Conservation (phyloP, 2,329 filamentous ascomycete species). For the Grosmannia penicillata region DNA sequence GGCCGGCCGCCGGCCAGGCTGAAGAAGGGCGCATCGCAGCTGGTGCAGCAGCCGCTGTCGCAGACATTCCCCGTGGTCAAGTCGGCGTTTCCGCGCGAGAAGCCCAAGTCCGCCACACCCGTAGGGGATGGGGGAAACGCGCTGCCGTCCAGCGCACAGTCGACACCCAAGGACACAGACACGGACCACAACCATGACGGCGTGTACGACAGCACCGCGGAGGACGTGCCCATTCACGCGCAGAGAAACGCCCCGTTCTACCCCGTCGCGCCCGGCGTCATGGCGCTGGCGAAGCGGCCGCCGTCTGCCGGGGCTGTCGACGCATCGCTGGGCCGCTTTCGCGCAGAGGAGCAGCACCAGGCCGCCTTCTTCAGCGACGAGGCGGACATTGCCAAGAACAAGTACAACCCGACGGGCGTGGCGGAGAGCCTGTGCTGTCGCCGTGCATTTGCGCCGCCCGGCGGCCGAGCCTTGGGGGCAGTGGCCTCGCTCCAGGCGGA, state of each 20-base stretch:
- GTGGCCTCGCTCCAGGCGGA: not conserved
- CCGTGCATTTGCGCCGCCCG: not conserved
- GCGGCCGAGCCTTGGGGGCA: too few relatives aligned
- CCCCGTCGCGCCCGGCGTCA: too few relatives aligned
- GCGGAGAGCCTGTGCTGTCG: not conserved
- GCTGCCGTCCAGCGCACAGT: not conserved
- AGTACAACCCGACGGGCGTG: not conserved
- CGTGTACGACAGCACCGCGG: not conserved
- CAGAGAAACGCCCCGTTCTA: too few relatives aligned
- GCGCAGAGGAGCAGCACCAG: conserved; percentile 61
- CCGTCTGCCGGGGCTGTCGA: not conserved
- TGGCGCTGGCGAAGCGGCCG: too few relatives aligned
- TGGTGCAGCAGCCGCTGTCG: conserved; percentile 4
- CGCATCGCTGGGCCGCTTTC: conserved; percentile 2
- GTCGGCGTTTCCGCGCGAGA: conserved; percentile 2
- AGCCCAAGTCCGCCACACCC: not conserved
- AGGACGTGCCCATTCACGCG: too few relatives aligned
- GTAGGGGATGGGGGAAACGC: not conserved
- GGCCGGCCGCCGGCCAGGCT: not conserved
- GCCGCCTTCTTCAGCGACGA: conserved; percentile 77
- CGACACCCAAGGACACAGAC: too few relatives aligned
- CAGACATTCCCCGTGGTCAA: conserved; percentile 8
- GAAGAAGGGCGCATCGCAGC: not conserved
- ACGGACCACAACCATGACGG: not conserved
- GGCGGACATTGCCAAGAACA: conserved; percentile 51